These are phyloP conservation scores for Zea luxurians DNA, from an alignment of 176 grass and related monocot genomes.

Conservation along the genomic window DNA sequence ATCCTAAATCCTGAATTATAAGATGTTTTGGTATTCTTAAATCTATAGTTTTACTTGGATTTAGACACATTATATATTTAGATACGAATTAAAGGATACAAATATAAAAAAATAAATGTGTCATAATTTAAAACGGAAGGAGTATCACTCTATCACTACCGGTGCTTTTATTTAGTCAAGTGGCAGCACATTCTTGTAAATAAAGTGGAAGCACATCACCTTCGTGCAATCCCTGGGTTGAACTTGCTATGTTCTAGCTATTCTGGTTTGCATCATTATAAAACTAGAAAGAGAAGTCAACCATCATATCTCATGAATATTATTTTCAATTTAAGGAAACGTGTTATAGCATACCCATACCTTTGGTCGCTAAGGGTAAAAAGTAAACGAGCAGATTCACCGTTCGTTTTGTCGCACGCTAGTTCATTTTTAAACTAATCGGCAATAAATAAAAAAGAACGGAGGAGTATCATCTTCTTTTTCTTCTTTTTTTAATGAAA, in stretches of 20 bases:
- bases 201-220: not conserved
- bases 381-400: not conserved
- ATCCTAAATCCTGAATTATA: no score
- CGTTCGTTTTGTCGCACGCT: no score
- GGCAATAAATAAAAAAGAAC: no score
- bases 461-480: no score
- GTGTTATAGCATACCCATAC: not conserved
- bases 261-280: not conserved
- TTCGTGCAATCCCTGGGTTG: not conserved
- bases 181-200: not conserved
- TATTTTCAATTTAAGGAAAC: not conserved
- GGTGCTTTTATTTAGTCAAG: not conserved
- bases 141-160: not conserved
- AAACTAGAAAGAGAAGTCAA: not conserved
- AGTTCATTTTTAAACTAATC: no score
- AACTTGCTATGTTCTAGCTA: not conserved
- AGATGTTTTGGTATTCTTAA: no score
- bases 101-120: no score
- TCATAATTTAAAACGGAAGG: no score
- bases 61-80: no score
- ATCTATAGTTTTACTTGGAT: no score
- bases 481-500: no score
- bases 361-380: not conserved
- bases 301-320: not conserved
- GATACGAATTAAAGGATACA: no score